Evolutionary conservation across 2,329 filamentous ascomycete species (phyloP), one percentile per base, ranked within the genome.

Genomic region (Teratosphaeria viscida): DNA sequence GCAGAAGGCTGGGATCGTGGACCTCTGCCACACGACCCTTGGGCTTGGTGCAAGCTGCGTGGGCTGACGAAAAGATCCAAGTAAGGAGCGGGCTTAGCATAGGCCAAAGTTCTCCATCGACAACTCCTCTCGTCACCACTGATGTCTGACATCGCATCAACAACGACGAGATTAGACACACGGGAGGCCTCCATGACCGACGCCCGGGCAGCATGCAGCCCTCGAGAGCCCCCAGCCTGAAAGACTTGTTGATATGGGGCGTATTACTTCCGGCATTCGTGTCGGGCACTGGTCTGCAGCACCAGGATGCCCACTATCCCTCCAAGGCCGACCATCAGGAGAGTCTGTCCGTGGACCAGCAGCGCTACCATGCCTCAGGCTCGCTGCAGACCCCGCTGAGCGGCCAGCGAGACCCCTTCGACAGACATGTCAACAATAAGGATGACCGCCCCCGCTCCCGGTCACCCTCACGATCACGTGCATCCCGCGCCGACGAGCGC

Each of bases 401-500:
- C 60, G 67, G 64, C 26, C 66, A 67, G 59, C 67, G 64, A 49
- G 67, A 70, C 61, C 67, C 67, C 58, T 57, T 54, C 55, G 39
- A 57, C 59, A 57, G 39, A 37, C 60, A 64, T 58, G 56, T 52
- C 39, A 61, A 66, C 35, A 43, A 62, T 59, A 61, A 62, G 52
- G 60, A 49, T 49, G 43, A 59, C 52, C 58, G 61, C 58, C 58
- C 55, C 43, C 58, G 62, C 58, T 58, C 55, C 43, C 58, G 62
- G 43, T 57, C 64, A 61, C 53, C 60, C 63, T 60, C 64, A 65
- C 55, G 60, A 63, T 54, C 61, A 57, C 67, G 60, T 65, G 63
- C 67, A 65, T 59, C 66, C 66, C 59, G 64, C 70, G 59, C 65
- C 58, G 81, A 94, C 87, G 89, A 86, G 90, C 91, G 90, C 91